Evolutionary conservation across 148 eudicot genomes (phyloP), one percentile per base, ranked within the genome.

Genomic region (Nepenthes mirabilis): DNA sequence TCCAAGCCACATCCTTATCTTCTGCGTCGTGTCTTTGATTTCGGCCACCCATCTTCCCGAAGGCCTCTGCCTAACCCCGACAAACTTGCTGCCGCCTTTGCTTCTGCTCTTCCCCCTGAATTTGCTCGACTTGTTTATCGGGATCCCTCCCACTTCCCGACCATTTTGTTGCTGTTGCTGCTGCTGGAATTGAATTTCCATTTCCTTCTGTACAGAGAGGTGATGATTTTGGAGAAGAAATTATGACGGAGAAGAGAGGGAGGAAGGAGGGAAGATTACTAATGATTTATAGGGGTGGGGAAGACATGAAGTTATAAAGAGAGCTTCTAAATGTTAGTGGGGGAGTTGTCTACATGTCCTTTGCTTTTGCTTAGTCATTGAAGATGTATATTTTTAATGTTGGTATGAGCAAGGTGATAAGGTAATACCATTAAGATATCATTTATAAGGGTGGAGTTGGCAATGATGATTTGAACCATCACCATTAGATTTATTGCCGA

Each of bases 41-140:
- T 85, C 87, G 10, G 91, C 87, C 2, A 85, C 91, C 91, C 91
- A 85, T 79, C 75, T 82, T 9, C 91, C 91, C 0, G 84, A 79
- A 2, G 87, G 83, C 56, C 87, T 79, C 55, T 85, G 91, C 76
- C 91, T 75, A 33, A 85, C 91, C 9, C 91, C 91, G 5, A 85
- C 75, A 75, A 75, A 85, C 73, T 79, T 82, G 70, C 61, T 75
- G 49, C 69, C 77, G 60, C n/a, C 48, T 14, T 54, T 63, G 66
- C 53, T 68, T 45, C 33, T 36, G 47, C 2, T 54, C 33, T 51
- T 54, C n/a, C 6, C 45, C 43, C 56, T 62, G 64, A 67, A 40
- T 57, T 62, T 66, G 45, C 47, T 64, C 12, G 47, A 57, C 56
- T 72, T 67, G 62, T 67, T 34, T 5, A 35, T 40, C 36, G 59